Conservation (phyloP, 345 rosid genomes). For the Xanthoceras sorbifolium region DNA sequence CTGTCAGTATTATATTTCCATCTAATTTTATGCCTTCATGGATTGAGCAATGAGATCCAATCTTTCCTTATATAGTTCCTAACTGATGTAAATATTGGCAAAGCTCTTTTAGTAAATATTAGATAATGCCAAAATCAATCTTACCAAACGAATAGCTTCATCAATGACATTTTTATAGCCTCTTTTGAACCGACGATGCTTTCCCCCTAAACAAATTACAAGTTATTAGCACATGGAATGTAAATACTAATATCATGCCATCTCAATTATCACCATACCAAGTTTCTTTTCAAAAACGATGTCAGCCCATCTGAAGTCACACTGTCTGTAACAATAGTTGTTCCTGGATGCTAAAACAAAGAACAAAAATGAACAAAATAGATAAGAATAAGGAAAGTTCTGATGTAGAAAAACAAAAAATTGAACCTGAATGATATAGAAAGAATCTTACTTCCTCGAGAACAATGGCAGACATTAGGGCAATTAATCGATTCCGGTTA, state of each 20-base stretch:
- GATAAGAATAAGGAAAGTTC: background rate
- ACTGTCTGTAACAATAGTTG: slow-evolving; percentile 94
- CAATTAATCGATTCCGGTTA: slow-evolving; percentile 91
- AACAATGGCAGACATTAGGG: slow-evolving; percentile 90
- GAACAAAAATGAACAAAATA: slow-evolving; percentile 4
- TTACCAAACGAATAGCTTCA: slow-evolving; percentile 94
- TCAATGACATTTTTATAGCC: slow-evolving; percentile 98
- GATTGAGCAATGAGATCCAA: slow-evolving; percentile 1
- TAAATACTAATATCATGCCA: background rate
- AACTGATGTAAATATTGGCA: background rate
- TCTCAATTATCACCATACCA: slow-evolving; percentile 47
- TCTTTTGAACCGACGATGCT: slow-evolving; percentile 94
- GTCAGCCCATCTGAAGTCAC: slow-evolving; percentile 98
- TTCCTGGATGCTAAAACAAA: slow-evolving; percentile 80
- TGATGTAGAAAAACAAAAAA: background rate
- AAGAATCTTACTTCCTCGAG: slow-evolving; percentile 81
- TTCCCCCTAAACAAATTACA: slow-evolving; percentile 61
- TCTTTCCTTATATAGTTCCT: background rate
- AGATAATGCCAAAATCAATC: slow-evolving; percentile 10
- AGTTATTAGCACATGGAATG: slow-evolving; percentile 15
- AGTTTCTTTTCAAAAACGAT: slow-evolving; percentile 82
- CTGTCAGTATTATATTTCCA: background rate
- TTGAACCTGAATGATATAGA: background rate
- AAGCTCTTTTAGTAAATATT: background rate
- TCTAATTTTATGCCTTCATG: background rate